A percentile compares a stretch with the other conserved stretches of the same genome.
These are phyloP conservation scores for Pseudonitzschia multiseries DNA, from an alignment of 108 stramenopile species.

Conservation along the genomic window DNA sequence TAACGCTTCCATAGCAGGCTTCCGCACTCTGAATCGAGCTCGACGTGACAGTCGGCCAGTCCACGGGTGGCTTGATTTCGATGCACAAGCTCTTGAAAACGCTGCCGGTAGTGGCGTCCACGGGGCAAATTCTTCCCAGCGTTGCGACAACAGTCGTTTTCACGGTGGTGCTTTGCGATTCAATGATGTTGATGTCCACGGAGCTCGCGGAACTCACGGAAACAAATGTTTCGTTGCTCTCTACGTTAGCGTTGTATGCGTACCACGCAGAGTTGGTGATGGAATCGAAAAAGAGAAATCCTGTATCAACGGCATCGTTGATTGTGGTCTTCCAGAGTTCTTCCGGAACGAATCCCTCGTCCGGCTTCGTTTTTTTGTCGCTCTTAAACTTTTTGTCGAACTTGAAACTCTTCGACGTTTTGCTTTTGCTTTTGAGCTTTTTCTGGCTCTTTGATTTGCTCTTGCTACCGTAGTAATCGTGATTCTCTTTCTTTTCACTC, in stretches of 20 bases:
- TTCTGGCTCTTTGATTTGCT: not conserved
- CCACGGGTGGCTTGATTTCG: not conserved
- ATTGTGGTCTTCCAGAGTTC: constrained; percentile 1
- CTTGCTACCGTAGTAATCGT: not conserved
- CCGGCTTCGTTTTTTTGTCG: not conserved
- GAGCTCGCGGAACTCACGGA: not conserved
- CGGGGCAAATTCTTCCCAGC: constrained; percentile 1
- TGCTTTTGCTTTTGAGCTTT: not conserved
- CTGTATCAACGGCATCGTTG: constrained; percentile 9
- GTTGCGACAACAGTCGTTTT: not conserved
- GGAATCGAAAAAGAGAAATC: constrained; percentile 7
- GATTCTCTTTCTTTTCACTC: not conserved
- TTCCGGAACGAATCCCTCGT: not conserved
- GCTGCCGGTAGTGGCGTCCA: not conserved
- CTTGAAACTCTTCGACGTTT: not conserved
- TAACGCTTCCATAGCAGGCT: not conserved
- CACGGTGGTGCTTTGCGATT: not conserved
- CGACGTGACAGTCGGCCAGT: constrained; percentile 4
- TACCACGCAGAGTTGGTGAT: constrained; percentile 9
- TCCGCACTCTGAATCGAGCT: not conserved
- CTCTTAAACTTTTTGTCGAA: constrained; percentile 2
- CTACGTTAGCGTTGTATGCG: not conserved
- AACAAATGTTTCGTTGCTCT: not conserved
- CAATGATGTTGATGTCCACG: not conserved
- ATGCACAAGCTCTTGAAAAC: not conserved